A percentile compares a stretch with the other conserved stretches of the same genome.
phyloP scores from a whole-genome alignment of 2,329 filamentous ascomycete genomes.

The Penicillium sp. region DNA sequence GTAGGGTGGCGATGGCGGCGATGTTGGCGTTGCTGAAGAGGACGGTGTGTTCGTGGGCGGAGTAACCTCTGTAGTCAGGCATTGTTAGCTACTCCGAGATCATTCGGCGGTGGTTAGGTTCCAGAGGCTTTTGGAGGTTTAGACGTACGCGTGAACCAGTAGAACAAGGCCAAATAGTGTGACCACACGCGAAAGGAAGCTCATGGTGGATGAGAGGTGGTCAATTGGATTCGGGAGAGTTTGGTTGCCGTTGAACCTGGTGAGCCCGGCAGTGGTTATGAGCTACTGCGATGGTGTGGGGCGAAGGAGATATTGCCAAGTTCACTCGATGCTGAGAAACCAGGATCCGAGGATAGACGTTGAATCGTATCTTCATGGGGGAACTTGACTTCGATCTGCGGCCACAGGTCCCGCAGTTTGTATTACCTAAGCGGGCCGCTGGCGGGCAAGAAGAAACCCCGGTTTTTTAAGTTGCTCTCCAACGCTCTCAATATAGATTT shows the following conservation, averaged over 20 bases:
- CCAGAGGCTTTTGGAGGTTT: not conserved
- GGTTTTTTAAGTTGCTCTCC: not conserved
- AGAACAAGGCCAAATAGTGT: slow-evolving; percentile 75
- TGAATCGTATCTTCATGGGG: not conserved
- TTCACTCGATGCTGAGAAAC: not conserved
- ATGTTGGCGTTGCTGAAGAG: slow-evolving; percentile 61
- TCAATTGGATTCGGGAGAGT: not conserved
- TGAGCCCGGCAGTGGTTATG: not conserved
- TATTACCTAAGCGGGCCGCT: not conserved
- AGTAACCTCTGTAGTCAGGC: slow-evolving; percentile 73
- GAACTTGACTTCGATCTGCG: slow-evolving; percentile 2
- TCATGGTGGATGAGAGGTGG: slow-evolving; percentile 53
- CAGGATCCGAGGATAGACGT: not conserved
- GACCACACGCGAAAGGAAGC: slow-evolving; percentile 67
- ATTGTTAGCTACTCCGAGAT: not conserved
- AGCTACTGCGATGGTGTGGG: not conserved
- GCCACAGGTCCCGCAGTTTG: not conserved
- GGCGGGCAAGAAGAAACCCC: not conserved
- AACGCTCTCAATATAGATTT: not conserved
- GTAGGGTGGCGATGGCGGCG: slow-evolving; percentile 57
- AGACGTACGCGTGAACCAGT: slow-evolving; percentile 79
- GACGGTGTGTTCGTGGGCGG: slow-evolving; percentile 85
- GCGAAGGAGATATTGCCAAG: fast-evolving
- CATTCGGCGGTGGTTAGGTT: not conserved
- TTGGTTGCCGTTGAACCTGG: not conserved